Evolutionary conservation across 768 basidiomycete species (phyloP), one percentile per base, ranked within the genome.

Genomic region (Phylloporus sp.): DNA sequence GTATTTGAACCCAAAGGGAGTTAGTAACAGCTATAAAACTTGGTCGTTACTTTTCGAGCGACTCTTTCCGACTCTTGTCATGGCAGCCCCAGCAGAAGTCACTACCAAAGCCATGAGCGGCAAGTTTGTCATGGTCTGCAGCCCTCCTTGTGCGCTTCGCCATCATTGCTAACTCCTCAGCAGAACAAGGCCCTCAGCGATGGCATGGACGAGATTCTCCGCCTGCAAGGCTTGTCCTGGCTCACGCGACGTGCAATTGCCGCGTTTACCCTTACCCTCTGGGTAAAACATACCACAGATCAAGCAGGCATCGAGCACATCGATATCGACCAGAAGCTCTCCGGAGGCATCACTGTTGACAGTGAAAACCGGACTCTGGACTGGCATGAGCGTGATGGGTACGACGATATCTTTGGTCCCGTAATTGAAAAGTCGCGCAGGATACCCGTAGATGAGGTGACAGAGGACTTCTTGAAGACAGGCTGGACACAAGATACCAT

Each of bases 201-300:
- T 58, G 59, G 63, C 27, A 75, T 76, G 5, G 87, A 89, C 47
- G 73, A 74, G 24, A 83, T 91, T 54, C 80, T 91, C 36, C 63
- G 67, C 28, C 72, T 85, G 3, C 89, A 91, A 64, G 89, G 89
- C 45, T 76, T 91, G 28, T 65, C 82, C 29, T 91, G 88, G 88
- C 52, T 83, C 41, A 85, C 73, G 57, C 80, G 89, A 57, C 82
- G 76, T 52, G 77, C 78, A 23, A 89, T 91, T 59, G 49, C 62
- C 22, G 28, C 73, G 24, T 82, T 77, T 28, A 81, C 78, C 16
- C 59, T 91, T 41, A 85, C 82, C 22, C 77, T 90, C 34, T 48
- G 48, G 39, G 64, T 88, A 60, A 85, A 80, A 52, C 88, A 91
- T 61, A 80, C 76, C 71, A 83, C 76, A 56, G 80, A 85, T 42